Evolutionary conservation across 1,284 basidiomycete genomes (phyloP), one percentile per base, ranked within the genome.

Genomic region (Megacollybia platyphylla): DNA sequence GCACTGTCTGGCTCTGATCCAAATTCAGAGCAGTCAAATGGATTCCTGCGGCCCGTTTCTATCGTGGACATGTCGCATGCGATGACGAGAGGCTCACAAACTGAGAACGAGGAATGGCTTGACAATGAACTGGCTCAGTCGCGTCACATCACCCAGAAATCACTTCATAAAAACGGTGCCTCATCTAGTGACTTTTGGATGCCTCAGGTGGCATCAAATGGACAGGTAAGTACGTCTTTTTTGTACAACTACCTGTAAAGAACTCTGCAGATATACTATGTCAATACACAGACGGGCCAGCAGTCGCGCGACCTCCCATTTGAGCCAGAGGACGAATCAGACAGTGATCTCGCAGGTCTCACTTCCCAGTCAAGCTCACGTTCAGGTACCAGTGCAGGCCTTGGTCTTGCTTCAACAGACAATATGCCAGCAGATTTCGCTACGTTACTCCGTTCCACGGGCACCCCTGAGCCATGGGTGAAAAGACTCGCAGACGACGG

Each of bases 211-310:
- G 74, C 76, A 5, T 58, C 68, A 40, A 76, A 84, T 54, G 82
- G 83, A 44, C 81, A 84, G 69, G 85, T 82, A 52, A 59, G 75
- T 40, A 41, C 36, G 45, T 39, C 15, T 40, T 24, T 24, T 34
- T 11, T 15, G 20, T 37, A 37, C 36, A 10, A 15, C 4, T 3
- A 37, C 4, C 10, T 5, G n/a, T 13, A 37, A 4, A 15, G 10
- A 37, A 37, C 36, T 24, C 20, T 9, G 4, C 46, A 97, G 86
- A 87, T 97, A 57, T 91, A 83, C 68, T 97, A 96, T 62, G 76
- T 89, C 51, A 97, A 97, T 56, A 87, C 86, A 0, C 74, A 86
- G 51, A 97, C 92, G 2, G 90, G 90, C 30, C 81, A 92, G 56
- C 80, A 78, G 32, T 79, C 89, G 9, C 76, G 79, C 53, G 89